A percentile compares a stretch with the other conserved stretches of the same genome.
phyloP scores from a whole-genome alignment of 352 stramenopile species.

The Plasmopara halstedii region DNA sequence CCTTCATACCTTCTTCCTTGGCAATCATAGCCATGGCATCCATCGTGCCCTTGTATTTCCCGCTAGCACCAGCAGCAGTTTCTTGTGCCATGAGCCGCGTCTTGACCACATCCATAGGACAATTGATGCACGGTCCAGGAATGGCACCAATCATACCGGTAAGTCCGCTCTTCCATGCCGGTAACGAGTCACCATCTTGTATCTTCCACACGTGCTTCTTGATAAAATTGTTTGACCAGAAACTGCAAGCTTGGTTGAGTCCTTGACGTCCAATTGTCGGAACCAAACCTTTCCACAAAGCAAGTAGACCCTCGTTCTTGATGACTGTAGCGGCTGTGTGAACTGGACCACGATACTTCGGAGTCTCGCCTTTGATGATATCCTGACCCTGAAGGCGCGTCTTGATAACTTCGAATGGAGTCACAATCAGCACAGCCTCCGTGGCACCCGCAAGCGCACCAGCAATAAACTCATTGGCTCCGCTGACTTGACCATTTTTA shows the following conservation, averaged over 20 bases:
- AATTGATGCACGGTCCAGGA: conserved; percentile 85
- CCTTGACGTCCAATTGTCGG: conserved; percentile 97
- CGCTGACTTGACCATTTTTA: conserved; percentile 75
- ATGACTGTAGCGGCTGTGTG: conserved; percentile 91
- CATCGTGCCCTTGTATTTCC: conserved; percentile 93
- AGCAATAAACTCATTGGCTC: conserved; percentile 77
- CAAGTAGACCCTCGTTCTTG: conserved; percentile 89
- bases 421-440: conserved; percentile 95
- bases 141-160: conserved; percentile 88
- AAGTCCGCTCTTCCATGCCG: conserved; percentile 92
- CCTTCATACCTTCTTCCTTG: conserved; percentile 90
- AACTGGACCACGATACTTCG: conserved; percentile 84
- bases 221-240: conserved; percentile 95
- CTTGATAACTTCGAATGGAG: conserved; percentile 98
- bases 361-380: conserved; percentile 65
- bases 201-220: conserved; percentile 83
- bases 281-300: conserved; percentile 94
- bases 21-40: conserved; percentile 89
- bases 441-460: conserved; percentile 91
- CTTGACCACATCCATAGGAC: conserved; percentile 95
- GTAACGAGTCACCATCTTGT: conserved; percentile 81
- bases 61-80: conserved; percentile 62
- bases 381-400: conserved; percentile 94
- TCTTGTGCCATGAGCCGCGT: conserved; percentile 92
- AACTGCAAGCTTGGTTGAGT: conserved; percentile 97